phyloP scores from a whole-genome alignment of 208 protist genomes.

The Leishmania mexicana region DNA sequence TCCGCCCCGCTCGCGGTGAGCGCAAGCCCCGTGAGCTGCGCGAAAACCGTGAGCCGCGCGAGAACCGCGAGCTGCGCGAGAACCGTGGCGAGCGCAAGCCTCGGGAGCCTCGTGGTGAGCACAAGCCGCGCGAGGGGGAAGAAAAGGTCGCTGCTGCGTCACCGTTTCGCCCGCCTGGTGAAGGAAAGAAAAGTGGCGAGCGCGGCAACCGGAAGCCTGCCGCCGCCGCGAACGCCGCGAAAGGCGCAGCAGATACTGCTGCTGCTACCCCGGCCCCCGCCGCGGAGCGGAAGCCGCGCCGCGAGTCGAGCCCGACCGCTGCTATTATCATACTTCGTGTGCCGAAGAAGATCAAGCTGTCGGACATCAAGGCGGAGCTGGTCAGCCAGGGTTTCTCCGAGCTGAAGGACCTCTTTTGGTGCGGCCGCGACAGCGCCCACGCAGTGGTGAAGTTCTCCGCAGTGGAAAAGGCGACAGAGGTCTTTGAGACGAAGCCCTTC shows the following conservation, averaged over 20 bases:
- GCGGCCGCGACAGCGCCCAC: constrained; percentile 56
- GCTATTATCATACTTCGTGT: constrained; percentile 59
- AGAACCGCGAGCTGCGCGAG: constrained; percentile 23
- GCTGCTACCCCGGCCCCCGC: background rate
- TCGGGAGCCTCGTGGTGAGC: constrained; percentile 27
- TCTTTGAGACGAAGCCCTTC: constrained; percentile 29
- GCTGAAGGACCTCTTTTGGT: constrained; percentile 70
- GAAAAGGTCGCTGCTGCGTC: constrained; percentile 3
- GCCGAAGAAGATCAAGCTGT: constrained; percentile 62
- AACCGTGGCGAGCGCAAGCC: constrained; percentile 17
- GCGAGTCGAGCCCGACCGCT: constrained; percentile 28
- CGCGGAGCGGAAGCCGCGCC: constrained; percentile 14
- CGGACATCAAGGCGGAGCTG: constrained; percentile 61
- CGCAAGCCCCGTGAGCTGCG: constrained; percentile 16
- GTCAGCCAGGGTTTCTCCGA: constrained; percentile 16
- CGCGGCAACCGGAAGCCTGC: background rate
- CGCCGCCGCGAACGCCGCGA: constrained; percentile 5
- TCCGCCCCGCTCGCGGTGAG: constrained; percentile 14
- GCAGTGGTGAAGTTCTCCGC: constrained; percentile 56
- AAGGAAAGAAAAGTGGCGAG: constrained; percentile 5
- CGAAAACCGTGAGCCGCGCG: constrained; percentile 18
- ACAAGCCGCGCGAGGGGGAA: constrained; percentile 18
- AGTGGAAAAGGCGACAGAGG: constrained; percentile 24
- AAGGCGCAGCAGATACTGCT: constrained; percentile 1
- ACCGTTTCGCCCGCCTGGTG: background rate